phyloP scores from a whole-genome alignment of 176 grass and related monocot species.

The Puccinellia tenuiflora region DNA sequence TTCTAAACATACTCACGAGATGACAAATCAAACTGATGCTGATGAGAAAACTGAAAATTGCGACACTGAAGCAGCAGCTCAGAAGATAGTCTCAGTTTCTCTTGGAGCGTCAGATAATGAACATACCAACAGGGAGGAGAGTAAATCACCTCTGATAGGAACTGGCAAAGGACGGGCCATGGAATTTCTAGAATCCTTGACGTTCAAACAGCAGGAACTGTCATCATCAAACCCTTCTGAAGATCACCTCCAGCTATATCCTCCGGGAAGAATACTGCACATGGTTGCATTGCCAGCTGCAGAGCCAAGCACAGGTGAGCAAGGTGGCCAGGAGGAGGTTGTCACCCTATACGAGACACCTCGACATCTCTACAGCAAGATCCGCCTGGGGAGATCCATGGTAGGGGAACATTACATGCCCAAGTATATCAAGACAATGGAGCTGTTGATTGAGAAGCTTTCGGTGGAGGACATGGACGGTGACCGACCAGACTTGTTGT shows the following conservation, averaged over 20 bases:
- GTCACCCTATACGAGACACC: slow-evolving; percentile 71
- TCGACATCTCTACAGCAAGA: slow-evolving; percentile 74
- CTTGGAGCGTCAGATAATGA: slow-evolving; percentile 23
- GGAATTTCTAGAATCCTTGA: slow-evolving; percentile 23
- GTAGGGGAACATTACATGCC: slow-evolving; percentile 95
- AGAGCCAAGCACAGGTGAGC: slow-evolving; percentile 23
- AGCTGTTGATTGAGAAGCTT: slow-evolving; percentile 68
- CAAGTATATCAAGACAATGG: slow-evolving; percentile 71
- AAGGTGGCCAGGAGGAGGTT: slow-evolving; percentile 37
- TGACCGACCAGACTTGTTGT: slow-evolving; percentile 17
- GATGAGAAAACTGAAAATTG: slow-evolving; percentile 7
- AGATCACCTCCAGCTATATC: slow-evolving; percentile 57
- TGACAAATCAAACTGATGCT: neutral
- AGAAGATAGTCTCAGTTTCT: slow-evolving; percentile 3
- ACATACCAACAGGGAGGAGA: slow-evolving; percentile 7
- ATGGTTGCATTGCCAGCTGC: slow-evolving; percentile 61
- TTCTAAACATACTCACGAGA: slow-evolving; percentile 20
- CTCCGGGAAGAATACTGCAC: slow-evolving; percentile 90
- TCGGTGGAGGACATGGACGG: slow-evolving; percentile 10
- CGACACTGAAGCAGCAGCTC: neutral
- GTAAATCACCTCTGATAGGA: neutral
- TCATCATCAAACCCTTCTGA: slow-evolving; percentile 10
- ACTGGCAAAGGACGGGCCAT: neutral
- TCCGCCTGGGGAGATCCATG: slow-evolving; percentile 75
- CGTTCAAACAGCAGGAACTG: neutral